These are phyloP conservation scores for Cryptococcus depauperatus DNA, from an alignment of 1,284 basidiomycete species.

Conservation along the genomic window DNA sequence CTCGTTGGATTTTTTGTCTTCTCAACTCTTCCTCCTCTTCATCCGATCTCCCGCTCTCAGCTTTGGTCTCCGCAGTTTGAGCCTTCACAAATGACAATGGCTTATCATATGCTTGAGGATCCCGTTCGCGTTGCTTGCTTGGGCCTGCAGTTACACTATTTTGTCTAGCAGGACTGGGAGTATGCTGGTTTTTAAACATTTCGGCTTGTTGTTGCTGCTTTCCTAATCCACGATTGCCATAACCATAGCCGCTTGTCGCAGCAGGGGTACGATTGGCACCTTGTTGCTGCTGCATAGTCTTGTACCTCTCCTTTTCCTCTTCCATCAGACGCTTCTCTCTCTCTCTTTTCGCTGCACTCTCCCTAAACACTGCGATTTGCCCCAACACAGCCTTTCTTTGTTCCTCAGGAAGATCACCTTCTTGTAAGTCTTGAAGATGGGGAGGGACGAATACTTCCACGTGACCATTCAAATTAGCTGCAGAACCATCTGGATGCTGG, in stretches of 20 bases:
- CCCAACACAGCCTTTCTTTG: slow-evolving; percentile 86
- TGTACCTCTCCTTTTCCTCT: slow-evolving; percentile 37
- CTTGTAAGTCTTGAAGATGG: slow-evolving; percentile 87
- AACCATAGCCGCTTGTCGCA: slow-evolving; percentile 7
- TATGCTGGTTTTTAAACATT: slow-evolving; percentile 6
- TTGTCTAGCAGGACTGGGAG: slow-evolving; percentile 10
- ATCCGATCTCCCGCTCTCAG: slow-evolving; percentile 59
- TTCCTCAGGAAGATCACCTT: slow-evolving; percentile 90
- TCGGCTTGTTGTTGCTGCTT: slow-evolving; percentile 11
- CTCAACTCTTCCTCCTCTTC: slow-evolving; percentile 73
- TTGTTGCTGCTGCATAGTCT: slow-evolving; percentile 11
- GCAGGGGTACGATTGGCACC: not conserved
- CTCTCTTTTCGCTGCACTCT: slow-evolving; percentile 75
- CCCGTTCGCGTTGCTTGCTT: slow-evolving; percentile 41
- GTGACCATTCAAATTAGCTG: slow-evolving; percentile 53
- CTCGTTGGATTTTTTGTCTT: slow-evolving; percentile 60
- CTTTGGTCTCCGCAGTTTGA: slow-evolving; percentile 48
- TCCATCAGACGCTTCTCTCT: slow-evolving; percentile 72
- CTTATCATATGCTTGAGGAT: slow-evolving; percentile 64
- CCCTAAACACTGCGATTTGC: slow-evolving; percentile 88
- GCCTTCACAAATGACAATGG: slow-evolving; percentile 72
- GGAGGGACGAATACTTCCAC: slow-evolving; percentile 65
- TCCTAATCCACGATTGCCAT: slow-evolving; percentile 19
- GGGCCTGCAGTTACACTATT: not conserved
- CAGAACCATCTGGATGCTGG: slow-evolving; percentile 47